Evolutionary conservation across 2,329 filamentous ascomycete species (phyloP), one percentile per base, ranked within the genome.

Genomic region (Lizonia empirigonia): DNA sequence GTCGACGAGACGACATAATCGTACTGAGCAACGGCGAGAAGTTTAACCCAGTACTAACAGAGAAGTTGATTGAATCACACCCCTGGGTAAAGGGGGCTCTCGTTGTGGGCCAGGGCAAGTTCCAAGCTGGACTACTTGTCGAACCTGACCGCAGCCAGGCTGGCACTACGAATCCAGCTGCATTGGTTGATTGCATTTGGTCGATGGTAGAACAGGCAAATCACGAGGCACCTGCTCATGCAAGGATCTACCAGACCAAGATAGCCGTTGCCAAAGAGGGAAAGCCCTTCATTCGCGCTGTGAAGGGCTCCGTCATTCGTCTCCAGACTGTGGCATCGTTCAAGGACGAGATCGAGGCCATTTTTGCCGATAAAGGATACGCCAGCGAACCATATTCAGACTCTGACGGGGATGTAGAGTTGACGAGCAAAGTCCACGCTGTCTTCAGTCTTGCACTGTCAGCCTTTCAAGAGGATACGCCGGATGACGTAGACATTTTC

Each of bases 1-100:
- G 74, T 0, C 60, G 75, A 6, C 64, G 63, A 24, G 65, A 68
- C 16, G 75, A 76, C 39, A 38, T 69, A 0, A 58, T 71, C 9
- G 65, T 71, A 5, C 54, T 71, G 2, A 56, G 56, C 10, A 70
- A 64, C 18, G 68, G 68, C 6, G 68, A 70, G 47, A 71, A 70
- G 24, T 57, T 69, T 22, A 57, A 55, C 12, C 68, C 67, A 22
- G 53, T 60, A 4, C 8, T 45, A 5, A 45, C 60, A 10, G 65
- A 71, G 29, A 37, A 52, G 7, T 22, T 41, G 1, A 33, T 71
- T 2, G 48, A 55, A 16, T 39, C 44, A 12, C 44, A 63, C 30
- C 38, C 47, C 0, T 27, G 32, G 10, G 36, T 60, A 2, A 50
- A 52, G 12, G 50, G 53, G 22, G 63, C 65, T 6, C 24, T 70